A percentile compares a stretch with the other conserved stretches of the same genome.
phyloP scores from a whole-genome alignment of 106 monocot genomes.

The Dioscorea alata region DNA sequence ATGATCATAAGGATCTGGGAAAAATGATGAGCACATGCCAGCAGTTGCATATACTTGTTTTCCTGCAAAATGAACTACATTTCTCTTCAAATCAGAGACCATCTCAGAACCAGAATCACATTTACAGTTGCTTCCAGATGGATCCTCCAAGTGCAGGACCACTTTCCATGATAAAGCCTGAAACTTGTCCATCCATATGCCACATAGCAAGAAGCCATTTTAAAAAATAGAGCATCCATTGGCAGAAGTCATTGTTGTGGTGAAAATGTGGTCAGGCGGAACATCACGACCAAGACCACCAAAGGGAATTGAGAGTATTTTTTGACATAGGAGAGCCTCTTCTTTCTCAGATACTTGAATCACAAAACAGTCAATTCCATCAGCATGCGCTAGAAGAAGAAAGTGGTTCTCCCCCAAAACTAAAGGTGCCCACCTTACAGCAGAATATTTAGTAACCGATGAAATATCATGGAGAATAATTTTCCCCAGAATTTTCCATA shows the following conservation, averaged over 20 bases:
- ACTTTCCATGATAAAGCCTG: conserved; percentile 77
- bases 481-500: conserved; percentile 62
- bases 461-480: conserved; percentile 27
- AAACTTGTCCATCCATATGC: conserved; percentile 57
- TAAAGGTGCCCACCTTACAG: conserved; percentile 71
- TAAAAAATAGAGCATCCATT: conserved; percentile 20
- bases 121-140: conserved; percentile 18
- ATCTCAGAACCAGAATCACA: conserved; percentile 18
- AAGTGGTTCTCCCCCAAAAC: conserved; percentile 46
- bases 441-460: conserved; percentile 38
- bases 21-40: conserved; percentile 31
- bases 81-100: conserved; percentile 8
- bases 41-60: conserved; percentile 33
- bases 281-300: conserved; percentile 10
- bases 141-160: conserved; percentile 36
- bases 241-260: conserved; percentile 37
- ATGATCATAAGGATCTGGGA: conserved; percentile 23
- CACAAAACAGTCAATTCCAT: conserved; percentile 73
- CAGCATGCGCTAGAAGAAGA: conserved; percentile 65
- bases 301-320: conserved; percentile 60
- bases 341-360: conserved; percentile 30
- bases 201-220: conserved; percentile 55
- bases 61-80: conserved; percentile 19
- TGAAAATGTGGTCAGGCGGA: conserved; percentile 52
- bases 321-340: conserved; percentile 36